phyloP scores from a whole-genome alignment of 352 stramenopile species.

The Globisporangium camurandrum region DNA sequence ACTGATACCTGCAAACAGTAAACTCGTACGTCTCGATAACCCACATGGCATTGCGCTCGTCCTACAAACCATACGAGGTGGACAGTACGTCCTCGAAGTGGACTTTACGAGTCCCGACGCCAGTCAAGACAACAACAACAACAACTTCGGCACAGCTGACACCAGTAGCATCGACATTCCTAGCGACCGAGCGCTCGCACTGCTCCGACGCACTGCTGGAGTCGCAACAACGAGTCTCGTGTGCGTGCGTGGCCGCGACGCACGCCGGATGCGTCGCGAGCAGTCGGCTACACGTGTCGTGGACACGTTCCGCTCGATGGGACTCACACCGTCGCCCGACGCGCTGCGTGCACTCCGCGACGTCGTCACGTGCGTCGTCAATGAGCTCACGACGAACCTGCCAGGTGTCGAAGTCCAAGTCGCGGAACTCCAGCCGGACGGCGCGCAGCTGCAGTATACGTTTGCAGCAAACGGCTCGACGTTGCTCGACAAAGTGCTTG shows the following conservation, averaged over 20 bases:
- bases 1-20: background rate
- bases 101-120: conserved; percentile 12
- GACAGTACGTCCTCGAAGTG: conserved; percentile 40
- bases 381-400: conserved; percentile 38
- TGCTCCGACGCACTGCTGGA: conserved; percentile 25
- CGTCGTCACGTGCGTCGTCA: conserved; percentile 31
- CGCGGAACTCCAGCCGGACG: conserved; percentile 40
- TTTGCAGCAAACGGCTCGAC: conserved; percentile 39
- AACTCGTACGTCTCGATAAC: conserved; percentile 3
- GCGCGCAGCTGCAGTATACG: conserved; percentile 37
- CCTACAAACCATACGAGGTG: conserved; percentile 16
- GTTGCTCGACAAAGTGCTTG: conserved; percentile 18
- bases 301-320: conserved; percentile 25
- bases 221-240: conserved; percentile 32
- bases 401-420: conserved; percentile 52
- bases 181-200: conserved; percentile 7
- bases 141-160: background rate
- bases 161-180: background rate
- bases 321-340: conserved; percentile 44
- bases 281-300: conserved; percentile 16
- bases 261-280: conserved; percentile 22
- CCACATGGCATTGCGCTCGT: conserved; percentile 28
- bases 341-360: conserved; percentile 37
- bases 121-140: background rate
- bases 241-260: conserved; percentile 48